Conservation (phyloP, 1,139 yeast genomes). For the Hansenula sp. region DNA sequence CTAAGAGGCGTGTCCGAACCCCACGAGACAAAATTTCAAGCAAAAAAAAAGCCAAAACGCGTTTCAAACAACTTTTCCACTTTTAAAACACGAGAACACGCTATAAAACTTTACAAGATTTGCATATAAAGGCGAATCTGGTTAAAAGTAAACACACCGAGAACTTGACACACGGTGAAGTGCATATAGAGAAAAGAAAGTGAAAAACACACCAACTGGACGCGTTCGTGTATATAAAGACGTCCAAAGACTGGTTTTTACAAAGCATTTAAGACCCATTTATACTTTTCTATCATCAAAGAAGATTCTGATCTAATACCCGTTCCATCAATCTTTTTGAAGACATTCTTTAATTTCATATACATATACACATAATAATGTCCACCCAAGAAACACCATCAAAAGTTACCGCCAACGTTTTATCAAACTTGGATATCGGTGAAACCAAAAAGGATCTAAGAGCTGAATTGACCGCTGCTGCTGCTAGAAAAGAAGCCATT, state of each 20-base stretch:
- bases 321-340: background rate
- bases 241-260: background rate
- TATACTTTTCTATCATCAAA: background rate
- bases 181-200: background rate
- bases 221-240: background rate
- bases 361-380: constrained; percentile 13
- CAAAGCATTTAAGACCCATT: background rate
- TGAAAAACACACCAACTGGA: background rate
- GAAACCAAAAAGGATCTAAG: constrained; percentile 21
- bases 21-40: background rate
- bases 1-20: no score
- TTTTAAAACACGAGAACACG: constrained; percentile 1
- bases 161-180: background rate
- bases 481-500: constrained; percentile 19
- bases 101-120: background rate
- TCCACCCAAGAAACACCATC: constrained; percentile 26
- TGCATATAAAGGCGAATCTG: background rate
- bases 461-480: constrained; percentile 23
- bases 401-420: constrained; percentile 22
- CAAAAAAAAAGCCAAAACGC: background rate
- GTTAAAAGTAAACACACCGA: constrained; percentile 1
- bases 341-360: background rate
- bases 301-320: background rate
- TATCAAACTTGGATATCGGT: constrained; percentile 19
- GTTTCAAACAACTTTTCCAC: no score